phyloP scores from a whole-genome alignment of 1,284 basidiomycete species.

The Heterobasidion parviporum region DNA sequence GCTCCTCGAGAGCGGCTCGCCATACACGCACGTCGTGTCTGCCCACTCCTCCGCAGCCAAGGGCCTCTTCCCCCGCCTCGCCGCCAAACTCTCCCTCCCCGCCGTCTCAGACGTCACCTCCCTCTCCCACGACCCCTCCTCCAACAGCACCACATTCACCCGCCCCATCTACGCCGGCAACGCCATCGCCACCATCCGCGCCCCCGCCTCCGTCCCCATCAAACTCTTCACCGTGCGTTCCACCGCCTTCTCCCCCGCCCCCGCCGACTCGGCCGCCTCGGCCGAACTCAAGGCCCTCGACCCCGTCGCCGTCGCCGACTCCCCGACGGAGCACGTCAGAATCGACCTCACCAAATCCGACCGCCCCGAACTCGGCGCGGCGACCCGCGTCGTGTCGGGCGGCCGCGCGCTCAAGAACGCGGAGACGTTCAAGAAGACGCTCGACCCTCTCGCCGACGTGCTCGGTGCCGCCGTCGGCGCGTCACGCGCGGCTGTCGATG shows the following conservation, averaged over 20 bases:
- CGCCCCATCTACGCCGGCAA: conserved; percentile 99
- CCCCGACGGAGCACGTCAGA: conserved; percentile 70
- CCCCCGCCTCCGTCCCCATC: conserved; percentile 62
- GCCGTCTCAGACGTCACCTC: conserved; percentile 88
- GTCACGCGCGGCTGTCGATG: conserved; percentile 95
- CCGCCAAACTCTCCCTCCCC: conserved; percentile 80
- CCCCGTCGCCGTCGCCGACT: conserved; percentile 55
- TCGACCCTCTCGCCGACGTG: conserved; percentile 91
- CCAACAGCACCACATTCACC: conserved; percentile 71
- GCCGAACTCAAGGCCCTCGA: conserved; percentile 61
- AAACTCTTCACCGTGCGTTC: conserved; percentile 95
- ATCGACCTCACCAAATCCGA: conserved; percentile 88
- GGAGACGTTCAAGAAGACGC: conserved; percentile 82
- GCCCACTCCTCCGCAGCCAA: conserved; percentile 73
- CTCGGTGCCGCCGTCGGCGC: conserved; percentile 96
- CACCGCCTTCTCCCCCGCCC: conserved; percentile 86
- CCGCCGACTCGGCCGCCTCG: conserved; percentile 38
- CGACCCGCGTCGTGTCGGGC: conserved; percentile 87
- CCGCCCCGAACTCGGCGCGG: conserved; percentile 88
- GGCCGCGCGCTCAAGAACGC: conserved; percentile 94
- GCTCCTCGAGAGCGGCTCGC: conserved; percentile 29
- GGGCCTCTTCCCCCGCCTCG: conserved; percentile 80
- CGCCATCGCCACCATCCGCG: conserved; percentile 89
- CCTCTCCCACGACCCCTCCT: conserved; percentile 67
- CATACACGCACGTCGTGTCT: conserved; percentile 85